Evolutionary conservation across 306 rosid genomes (phyloP).

Genomic region (Hippophae rhamnoides): DNA sequence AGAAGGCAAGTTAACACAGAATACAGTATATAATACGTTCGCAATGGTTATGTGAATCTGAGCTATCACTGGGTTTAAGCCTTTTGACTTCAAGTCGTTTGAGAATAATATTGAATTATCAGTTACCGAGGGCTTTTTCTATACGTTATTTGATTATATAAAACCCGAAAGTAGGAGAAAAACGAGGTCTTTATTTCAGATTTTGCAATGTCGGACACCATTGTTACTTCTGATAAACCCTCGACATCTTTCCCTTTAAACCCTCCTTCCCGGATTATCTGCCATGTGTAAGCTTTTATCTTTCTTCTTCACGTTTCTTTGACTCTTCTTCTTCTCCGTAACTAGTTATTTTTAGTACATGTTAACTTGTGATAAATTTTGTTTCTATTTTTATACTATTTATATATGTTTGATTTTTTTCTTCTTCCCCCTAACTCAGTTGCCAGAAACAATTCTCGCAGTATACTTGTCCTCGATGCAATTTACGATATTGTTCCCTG

Average conservation of each 20-base stretch:
- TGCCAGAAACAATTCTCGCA: conserved; percentile 92
- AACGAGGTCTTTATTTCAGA: too few species aligned
- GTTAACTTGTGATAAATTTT: background rate
- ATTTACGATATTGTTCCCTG: conserved; percentile 76
- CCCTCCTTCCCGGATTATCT: conserved; percentile 49
- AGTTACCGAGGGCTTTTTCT: too few species aligned
- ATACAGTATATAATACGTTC: too few species aligned
- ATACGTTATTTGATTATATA: too few species aligned
- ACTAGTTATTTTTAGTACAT: background rate
- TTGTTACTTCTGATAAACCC: conserved; percentile 40
- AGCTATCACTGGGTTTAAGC: too few species aligned
- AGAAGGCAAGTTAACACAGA: too few species aligned
- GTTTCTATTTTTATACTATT: background rate
- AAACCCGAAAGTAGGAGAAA: too few species aligned
- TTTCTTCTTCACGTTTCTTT: conserved; percentile 9
- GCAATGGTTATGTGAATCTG: too few species aligned
- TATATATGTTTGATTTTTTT: background rate
- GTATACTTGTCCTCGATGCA: conserved; percentile 96
- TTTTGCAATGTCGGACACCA: conserved; percentile 41
- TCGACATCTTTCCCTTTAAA: conserved; percentile 35
- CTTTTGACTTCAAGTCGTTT: too few species aligned
- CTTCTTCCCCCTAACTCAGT: conserved; percentile 24
- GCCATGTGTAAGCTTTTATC: conserved; percentile 56
- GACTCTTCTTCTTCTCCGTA: background rate
- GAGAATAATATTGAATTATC: too few species aligned